Base-by-base conservation (phyloP, 352 stramenopile genomes). In the Pythium sukuiense region DNA sequence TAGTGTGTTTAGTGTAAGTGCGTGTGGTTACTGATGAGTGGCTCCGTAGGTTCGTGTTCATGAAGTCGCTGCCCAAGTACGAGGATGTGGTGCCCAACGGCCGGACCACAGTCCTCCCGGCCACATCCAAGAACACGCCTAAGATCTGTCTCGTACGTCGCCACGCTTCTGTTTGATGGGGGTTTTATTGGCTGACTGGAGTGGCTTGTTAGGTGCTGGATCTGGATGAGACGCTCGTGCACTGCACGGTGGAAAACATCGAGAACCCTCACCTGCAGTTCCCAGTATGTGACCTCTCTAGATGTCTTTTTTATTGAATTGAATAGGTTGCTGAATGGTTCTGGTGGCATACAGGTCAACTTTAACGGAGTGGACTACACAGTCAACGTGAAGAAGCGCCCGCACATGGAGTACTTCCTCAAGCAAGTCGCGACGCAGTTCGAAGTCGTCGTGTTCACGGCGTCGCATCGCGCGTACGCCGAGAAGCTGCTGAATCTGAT, bases 401-500 rank as follows among this genome's bases (percentile, higher is more conserved):
- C 98, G 16, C 90, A 97, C 65, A 89, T 99, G 73, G 85, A 96
- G 30, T 88, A 97, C 37, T 99, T 99, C 75, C 77, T 99, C 32
- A 83, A 92, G 43, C 81, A 81, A 35, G 95, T 98, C 12, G 82
- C 85, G 6, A 86, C 88, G 53, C 81, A 96, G 27, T 99, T 99
- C 67, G 98, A 99, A 73, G 95, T 99, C n/a, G 90, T 99, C n/a
- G 88, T 99, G 6, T 99, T 99, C 76, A 99, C 98, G 2, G 98
- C 98, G 0, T 98, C 90, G 29, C 97, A 95, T 69, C 85, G 85
- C 48, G 86, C 82, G 16, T 99, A 99, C 72, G 98, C 98, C 0
- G 94, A 99, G 69, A 96, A 97, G 57, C 80, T 99, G 55, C 87
- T 99, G 53, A 95, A 99, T 76, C 80, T 98, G 57, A 87, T 99